Conservation (phyloP, 768 basidiomycete species). For the Auricularia sp. region DNA sequence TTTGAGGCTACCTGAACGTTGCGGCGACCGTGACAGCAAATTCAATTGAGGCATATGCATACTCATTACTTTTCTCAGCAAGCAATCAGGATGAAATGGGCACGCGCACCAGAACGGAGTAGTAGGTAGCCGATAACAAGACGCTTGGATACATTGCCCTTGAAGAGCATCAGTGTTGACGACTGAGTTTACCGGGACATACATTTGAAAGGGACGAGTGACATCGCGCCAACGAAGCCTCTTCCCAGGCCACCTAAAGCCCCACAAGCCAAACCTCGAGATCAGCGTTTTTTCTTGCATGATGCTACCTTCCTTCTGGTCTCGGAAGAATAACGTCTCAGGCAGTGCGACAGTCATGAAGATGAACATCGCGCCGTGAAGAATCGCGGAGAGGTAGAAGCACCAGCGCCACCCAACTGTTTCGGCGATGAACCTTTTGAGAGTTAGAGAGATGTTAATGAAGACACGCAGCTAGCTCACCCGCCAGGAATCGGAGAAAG, state of each 20-base stretch:
- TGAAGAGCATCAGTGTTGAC: slow-evolving; percentile 11
- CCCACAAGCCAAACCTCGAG: not conserved
- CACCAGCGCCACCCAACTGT: slow-evolving; percentile 34
- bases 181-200: not conserved
- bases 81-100: not conserved
- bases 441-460: not conserved
- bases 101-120: not conserved
- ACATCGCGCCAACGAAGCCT: slow-evolving; percentile 19
- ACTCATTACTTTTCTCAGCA: slow-evolving; percentile 7
- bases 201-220: slow-evolving; percentile 19
- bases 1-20: not conserved
- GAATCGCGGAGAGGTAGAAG: slow-evolving; percentile 35
- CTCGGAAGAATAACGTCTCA: slow-evolving; percentile 32
- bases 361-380: slow-evolving; percentile 30
- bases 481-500: slow-evolving; percentile 27
- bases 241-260: slow-evolving; percentile 18
- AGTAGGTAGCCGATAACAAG: slow-evolving; percentile 23
- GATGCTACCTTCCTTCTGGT: slow-evolving; percentile 11
- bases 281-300: slow-evolving; percentile 1
- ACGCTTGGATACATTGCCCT: slow-evolving; percentile 35
- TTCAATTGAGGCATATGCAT: slow-evolving; percentile 32
- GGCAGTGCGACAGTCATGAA: slow-evolving; percentile 31
- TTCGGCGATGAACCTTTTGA: slow-evolving; percentile 27
- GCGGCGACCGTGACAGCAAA: slow-evolving; percentile 29
- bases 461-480: slow-evolving; percentile 13